Base-by-base conservation (phyloP, 2,329 filamentous ascomycete species). In the Graphilbum fragrans region DNA sequence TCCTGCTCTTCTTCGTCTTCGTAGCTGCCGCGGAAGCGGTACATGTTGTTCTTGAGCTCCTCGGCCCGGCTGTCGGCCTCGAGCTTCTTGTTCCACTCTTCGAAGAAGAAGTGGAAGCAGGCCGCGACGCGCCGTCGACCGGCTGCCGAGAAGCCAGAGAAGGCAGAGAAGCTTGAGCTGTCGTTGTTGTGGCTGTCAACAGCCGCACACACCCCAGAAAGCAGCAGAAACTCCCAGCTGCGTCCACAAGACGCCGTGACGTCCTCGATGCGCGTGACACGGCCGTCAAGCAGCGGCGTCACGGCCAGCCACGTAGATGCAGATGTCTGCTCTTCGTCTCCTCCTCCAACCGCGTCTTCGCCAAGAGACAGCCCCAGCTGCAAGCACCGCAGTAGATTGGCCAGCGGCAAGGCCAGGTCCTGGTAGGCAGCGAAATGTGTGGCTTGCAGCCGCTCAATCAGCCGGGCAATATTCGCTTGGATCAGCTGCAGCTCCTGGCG, bases 341-440 rank as follows among this genome's bases (percentile, higher is more conserved):
- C 43, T 39, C 18, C 47, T 32, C 9, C 71, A 56, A n/a, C 12
- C 22, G 60, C 48, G 53, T 76, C 77, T n/a, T 63, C 62, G 41
- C 68, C 72, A 31, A 93, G 60, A 1, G 75, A 80, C 25, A 93
- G 60, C 3, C 86, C 88, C 45, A 94, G 65, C 49, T 82, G 76
- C 10, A 96, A 64, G 50, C 85, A 85, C 44, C 82, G 77, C 35
- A 96, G 66, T 48, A 95, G 82, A 40, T 82, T 85, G 35, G 86
- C 69, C 11, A 86, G 72, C 4, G 86, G 88, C 35, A 74, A 69
- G 0, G 82, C 84, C 50, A 96, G 75, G 54, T 98, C 92, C 46
- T 86, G 84, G 53, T 95, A 96, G 14, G 78, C 77, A 32, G 78
- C 72, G 54, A 87, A 93, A 29, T 77, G 70, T 23, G 74, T 67